These are phyloP conservation scores for Lichtheimia corymbifera DNA, from an alignment of 371 early-diverging fungal species.

Conservation along the genomic window DNA sequence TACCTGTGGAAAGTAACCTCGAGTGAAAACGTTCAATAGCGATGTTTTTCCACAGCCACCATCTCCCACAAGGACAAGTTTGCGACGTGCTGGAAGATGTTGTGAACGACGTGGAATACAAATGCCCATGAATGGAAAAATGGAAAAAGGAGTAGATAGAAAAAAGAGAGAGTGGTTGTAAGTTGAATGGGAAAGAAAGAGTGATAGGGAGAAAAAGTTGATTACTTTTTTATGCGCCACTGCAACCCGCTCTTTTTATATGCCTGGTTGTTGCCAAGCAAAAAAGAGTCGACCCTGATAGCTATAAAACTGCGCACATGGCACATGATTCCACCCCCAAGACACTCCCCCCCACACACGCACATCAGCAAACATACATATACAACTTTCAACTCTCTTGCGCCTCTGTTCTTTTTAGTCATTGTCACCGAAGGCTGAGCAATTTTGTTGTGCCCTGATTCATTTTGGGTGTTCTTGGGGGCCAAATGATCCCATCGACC, in stretches of 20 bases:
- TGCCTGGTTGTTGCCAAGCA: background rate
- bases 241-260: background rate
- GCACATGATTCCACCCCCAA: too few species aligned
- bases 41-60: constrained; percentile 72
- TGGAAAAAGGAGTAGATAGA: background rate
- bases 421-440: too few species aligned
- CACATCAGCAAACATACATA: too few species aligned
- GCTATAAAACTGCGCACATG: too few species aligned
- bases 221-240: background rate
- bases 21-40: constrained; percentile 41
- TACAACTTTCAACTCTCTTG: too few species aligned
- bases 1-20: constrained; percentile 44
- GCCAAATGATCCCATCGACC: too few species aligned
- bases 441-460: too few species aligned
- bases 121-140: constrained; percentile 6
- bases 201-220: background rate
- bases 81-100: constrained; percentile 24
- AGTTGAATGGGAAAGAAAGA: constrained; percentile 2
- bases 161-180: background rate
- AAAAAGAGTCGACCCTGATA: background rate
- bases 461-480: too few species aligned
- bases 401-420: too few species aligned
- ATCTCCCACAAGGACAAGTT: constrained; percentile 78
- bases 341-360: too few species aligned
- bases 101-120: constrained; percentile 5